phyloP scores from a whole-genome alignment of 192 early-diverging fungal genomes.

The Podila clonocystis region DNA sequence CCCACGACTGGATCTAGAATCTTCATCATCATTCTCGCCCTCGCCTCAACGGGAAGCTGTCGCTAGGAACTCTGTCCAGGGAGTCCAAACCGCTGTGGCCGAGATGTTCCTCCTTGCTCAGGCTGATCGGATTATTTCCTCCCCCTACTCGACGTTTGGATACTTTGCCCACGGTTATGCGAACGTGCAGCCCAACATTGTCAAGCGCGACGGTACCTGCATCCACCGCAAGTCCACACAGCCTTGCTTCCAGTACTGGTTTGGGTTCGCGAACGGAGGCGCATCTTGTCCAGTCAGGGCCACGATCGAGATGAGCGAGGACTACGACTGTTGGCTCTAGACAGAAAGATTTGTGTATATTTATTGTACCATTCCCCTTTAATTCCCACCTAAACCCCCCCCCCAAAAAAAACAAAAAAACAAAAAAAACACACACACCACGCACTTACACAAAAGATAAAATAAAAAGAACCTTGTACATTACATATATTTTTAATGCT shows the following conservation, averaged over 20 bases:
- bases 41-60: constrained; percentile 20
- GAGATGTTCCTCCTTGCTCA: constrained; percentile 47
- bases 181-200: constrained; percentile 45
- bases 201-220: constrained; percentile 38
- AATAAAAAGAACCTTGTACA: no score
- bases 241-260: constrained; percentile 52
- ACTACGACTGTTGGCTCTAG: constrained; percentile 51
- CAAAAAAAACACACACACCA: no score
- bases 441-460: no score
- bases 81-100: constrained; percentile 41
- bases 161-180: constrained; percentile 46
- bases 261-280: constrained; percentile 49
- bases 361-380: not conserved
- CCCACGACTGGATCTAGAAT: not conserved
- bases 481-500: no score
- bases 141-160: constrained; percentile 47
- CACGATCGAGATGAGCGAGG: constrained; percentile 45
- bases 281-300: constrained; percentile 21
- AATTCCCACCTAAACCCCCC: no score
- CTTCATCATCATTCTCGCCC: not conserved
- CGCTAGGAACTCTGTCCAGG: constrained; percentile 34
- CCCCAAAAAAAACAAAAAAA: not conserved
- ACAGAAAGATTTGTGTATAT: not conserved
- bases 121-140: constrained; percentile 36
- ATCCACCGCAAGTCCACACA: constrained; percentile 38